Percentiles rank a stretch among this genome's conserved stretches.
These are phyloP conservation scores for Cutaneotrichosporon dermatis DNA, from an alignment of 1,284 basidiomycete species.

Conservation along the genomic window DNA sequence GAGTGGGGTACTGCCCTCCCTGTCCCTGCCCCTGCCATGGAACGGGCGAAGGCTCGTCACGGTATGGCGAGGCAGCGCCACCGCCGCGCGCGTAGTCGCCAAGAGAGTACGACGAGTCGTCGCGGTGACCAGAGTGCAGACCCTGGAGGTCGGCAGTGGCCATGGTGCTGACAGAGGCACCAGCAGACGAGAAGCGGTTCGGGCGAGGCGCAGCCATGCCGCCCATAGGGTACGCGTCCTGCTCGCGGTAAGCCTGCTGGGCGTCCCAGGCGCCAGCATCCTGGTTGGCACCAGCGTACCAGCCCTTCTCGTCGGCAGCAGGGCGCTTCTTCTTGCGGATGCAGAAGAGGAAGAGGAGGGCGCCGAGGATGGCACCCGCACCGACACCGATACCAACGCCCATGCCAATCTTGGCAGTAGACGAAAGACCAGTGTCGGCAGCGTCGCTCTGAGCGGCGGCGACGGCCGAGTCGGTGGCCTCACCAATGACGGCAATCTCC, in stretches of 20 bases:
- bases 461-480: slow-evolving; percentile 31
- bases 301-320: slow-evolving; percentile 26
- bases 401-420: slow-evolving; percentile 38
- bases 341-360: slow-evolving; percentile 32
- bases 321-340: slow-evolving; percentile 24
- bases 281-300: slow-evolving; percentile 23
- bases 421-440: slow-evolving; percentile 6
- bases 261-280: slow-evolving; percentile 23
- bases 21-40: background rate
- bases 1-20: background rate
- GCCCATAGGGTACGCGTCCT: slow-evolving; percentile 23
- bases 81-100: slow-evolving; percentile 17
- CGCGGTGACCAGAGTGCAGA: slow-evolving; percentile 13
- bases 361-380: slow-evolving; percentile 30
- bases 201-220: slow-evolving; percentile 16
- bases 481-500: slow-evolving; percentile 24
- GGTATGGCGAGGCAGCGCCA: slow-evolving; percentile 16
- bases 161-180: slow-evolving; percentile 36
- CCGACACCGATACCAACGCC: slow-evolving; percentile 41
- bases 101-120: slow-evolving; percentile 17
- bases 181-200: slow-evolving; percentile 23
- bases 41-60: slow-evolving; percentile 8
- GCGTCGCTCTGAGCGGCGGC: slow-evolving; percentile 19
- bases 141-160: slow-evolving; percentile 37
- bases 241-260: slow-evolving; percentile 32